These are phyloP conservation scores for Cocos nucifera DNA, from an alignment of 176 grass and related monocot genomes.

Conservation along the genomic window DNA sequence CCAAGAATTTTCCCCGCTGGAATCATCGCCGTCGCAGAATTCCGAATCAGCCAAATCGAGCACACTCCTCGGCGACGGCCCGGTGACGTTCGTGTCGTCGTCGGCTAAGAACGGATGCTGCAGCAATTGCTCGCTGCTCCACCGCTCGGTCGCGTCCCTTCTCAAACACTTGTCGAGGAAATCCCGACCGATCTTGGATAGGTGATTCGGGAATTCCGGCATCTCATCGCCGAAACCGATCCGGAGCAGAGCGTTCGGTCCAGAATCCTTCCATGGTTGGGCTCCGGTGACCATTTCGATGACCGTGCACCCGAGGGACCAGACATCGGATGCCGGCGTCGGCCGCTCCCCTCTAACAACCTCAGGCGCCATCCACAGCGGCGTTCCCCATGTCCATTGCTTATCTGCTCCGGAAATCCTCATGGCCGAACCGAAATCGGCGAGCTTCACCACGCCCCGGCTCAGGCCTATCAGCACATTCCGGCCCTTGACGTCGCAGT, in stretches of 20 bases:
- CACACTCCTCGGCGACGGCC: conserved; percentile 5
- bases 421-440: conserved; percentile 7
- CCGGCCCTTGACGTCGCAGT: conserved; percentile 24
- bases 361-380: conserved; percentile 21
- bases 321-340: conserved; percentile 12
- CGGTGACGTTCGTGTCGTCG: not conserved
- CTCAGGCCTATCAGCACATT: conserved; percentile 4
- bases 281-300: conserved; percentile 13
- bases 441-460: conserved; percentile 9
- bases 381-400: conserved; percentile 4
- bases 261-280: not conserved
- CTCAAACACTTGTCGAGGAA: conserved; percentile 9
- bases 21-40: not conserved
- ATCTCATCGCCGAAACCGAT: conserved; percentile 1
- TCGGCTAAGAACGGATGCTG: conserved; percentile 11
- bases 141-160: conserved; percentile 6
- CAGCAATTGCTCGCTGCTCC: conserved; percentile 15
- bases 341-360: conserved; percentile 12
- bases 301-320: conserved; percentile 21
- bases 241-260: not conserved
- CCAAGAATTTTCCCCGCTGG: not conserved
- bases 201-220: not conserved
- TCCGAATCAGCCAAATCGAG: not conserved
- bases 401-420: not conserved
- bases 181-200: conserved; percentile 3